Percentiles rank a stretch among this genome's conserved stretches.
Conservation (phyloP, 2,329 filamentous ascomycete species). For the Trichoderma endophyticum region DNA sequence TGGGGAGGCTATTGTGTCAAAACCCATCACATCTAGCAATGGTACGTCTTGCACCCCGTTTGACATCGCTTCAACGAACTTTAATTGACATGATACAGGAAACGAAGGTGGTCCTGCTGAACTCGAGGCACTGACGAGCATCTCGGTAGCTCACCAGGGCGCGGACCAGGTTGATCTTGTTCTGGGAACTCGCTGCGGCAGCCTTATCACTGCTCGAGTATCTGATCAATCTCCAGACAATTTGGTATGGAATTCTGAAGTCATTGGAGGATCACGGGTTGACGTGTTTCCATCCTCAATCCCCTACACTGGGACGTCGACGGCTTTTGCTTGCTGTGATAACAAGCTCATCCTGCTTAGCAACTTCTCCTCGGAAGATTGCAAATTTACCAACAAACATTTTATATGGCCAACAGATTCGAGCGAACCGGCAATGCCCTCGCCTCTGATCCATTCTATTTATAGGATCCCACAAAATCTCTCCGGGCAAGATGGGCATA, state of each 20-base stretch:
- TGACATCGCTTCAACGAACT: neutral
- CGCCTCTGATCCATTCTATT: constrained; percentile 48
- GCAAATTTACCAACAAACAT: constrained; percentile 40
- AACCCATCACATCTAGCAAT: constrained; percentile 14
- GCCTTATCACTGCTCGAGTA: constrained; percentile 42
- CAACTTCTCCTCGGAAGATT: constrained; percentile 30
- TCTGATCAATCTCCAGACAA: constrained; percentile 23
- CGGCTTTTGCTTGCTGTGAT: constrained; percentile 49
- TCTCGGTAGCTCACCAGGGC: constrained; percentile 35
- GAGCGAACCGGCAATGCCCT: constrained; percentile 42
- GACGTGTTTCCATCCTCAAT: constrained; percentile 32
- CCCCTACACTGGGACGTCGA: constrained; percentile 25
- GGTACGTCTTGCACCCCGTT: constrained; percentile 14
- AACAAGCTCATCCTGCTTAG: constrained; percentile 44
- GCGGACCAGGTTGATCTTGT: constrained; percentile 34
- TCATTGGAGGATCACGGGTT: constrained; percentile 36
- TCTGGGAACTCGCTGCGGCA: constrained; percentile 51
- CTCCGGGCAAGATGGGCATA: constrained; percentile 37
- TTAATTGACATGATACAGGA: neutral
- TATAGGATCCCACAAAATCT: constrained; percentile 42
- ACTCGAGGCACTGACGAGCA: constrained; percentile 46
- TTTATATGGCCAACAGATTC: constrained; percentile 53
- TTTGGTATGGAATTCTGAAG: constrained; percentile 31
- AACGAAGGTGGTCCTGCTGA: neutral
- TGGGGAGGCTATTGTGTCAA: constrained; percentile 24